A percentile compares a stretch with the other conserved stretches of the same genome.
These are phyloP conservation scores for Talaromyces sp. DNA, from an alignment of 2,329 filamentous ascomycete genomes.

Conservation along the genomic window DNA sequence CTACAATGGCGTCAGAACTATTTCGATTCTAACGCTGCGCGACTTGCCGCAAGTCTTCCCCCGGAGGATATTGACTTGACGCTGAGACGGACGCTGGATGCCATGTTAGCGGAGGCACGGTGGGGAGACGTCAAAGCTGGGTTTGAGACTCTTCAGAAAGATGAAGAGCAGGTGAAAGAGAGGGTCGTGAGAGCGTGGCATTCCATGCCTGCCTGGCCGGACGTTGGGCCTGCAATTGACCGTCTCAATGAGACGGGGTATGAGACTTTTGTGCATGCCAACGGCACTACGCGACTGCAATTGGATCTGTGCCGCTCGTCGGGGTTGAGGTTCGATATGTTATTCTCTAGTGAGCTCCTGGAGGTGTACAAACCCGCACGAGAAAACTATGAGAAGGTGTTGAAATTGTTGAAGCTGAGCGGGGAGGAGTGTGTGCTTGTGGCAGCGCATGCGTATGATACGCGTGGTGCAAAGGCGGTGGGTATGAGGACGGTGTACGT, in stretches of 20 bases:
- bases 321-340: conserved; percentile 48
- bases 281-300: conserved; percentile 54
- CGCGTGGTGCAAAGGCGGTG: conserved; percentile 46
- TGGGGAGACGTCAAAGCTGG: not conserved
- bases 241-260: conserved; percentile 37
- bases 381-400: conserved; percentile 45
- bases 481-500: conserved; percentile 55
- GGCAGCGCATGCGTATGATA: conserved; percentile 54
- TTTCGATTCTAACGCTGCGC: conserved; percentile 15
- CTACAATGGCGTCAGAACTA: conserved; percentile 18
- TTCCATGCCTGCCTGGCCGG: conserved; percentile 50
- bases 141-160: not conserved
- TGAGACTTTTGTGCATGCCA: conserved; percentile 52
- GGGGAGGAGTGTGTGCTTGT: conserved; percentile 52
- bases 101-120: conserved; percentile 29
- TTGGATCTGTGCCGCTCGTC: conserved; percentile 51
- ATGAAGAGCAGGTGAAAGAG: conserved; percentile 18
- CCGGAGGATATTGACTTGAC: conserved; percentile 47
- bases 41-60: not conserved
- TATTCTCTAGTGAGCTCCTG: conserved; percentile 53
- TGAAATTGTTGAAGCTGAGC: conserved; percentile 44
- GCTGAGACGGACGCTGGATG: conserved; percentile 41
- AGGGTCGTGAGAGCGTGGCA: conserved; percentile 47
- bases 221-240: conserved; percentile 45
- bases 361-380: conserved; percentile 49